Conservation (phyloP, 164 flowering plant species). For the Amborella trichopoda region DNA sequence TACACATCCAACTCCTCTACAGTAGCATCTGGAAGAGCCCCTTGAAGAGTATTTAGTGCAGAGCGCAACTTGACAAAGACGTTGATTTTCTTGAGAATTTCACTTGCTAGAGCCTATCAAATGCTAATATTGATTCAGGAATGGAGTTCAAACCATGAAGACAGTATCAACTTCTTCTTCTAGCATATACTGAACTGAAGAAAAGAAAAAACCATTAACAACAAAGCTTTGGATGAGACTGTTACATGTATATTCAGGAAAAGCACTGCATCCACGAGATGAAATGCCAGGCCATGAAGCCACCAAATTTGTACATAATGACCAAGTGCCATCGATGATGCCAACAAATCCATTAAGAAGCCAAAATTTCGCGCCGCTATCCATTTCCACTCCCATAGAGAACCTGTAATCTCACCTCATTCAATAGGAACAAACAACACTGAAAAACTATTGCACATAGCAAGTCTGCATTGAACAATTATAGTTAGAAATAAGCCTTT, state of each 20-base stretch:
- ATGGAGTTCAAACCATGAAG: no score
- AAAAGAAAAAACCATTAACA: no score
- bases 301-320: constrained; percentile 90
- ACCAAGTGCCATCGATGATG: constrained; percentile 78
- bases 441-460: no score
- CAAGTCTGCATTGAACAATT: no score
- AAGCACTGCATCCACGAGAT: constrained; percentile 83
- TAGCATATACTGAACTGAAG: no score
- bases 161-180: no score
- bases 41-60: constrained; percentile 76
- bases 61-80: constrained; percentile 63
- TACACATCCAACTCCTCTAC: constrained; percentile 71
- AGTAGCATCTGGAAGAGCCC: constrained; percentile 95
- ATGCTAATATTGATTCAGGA: not conserved
- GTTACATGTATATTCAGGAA: constrained; percentile 78
- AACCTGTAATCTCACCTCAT: constrained; percentile 44
- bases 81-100: constrained; percentile 53
- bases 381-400: constrained; percentile 83
- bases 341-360: constrained; percentile 75
- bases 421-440: no score
- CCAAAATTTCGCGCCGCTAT: constrained; percentile 67
- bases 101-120: constrained; percentile 74
- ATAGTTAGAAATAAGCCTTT: no score
- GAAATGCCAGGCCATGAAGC: constrained; percentile 99
- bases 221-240: no score